phyloP scores from a whole-genome alignment of 345 rosid genomes.

The Acer negundo region DNA sequence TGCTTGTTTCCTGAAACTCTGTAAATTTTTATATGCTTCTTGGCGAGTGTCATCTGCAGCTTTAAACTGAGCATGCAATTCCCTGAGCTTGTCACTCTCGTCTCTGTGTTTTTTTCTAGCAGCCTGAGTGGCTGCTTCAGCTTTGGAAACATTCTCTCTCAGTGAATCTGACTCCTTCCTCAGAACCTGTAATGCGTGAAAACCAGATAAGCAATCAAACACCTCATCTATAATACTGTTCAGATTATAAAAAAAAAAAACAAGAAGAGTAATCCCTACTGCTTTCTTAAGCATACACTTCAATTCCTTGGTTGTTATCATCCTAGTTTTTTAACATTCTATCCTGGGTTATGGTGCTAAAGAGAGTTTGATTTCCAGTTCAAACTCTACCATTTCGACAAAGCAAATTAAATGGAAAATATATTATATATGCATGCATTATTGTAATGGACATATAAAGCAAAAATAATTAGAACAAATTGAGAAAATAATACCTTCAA shows the following conservation, averaged over 20 bases:
- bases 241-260: neutral
- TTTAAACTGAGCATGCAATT: constrained; percentile 46
- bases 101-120: constrained; percentile 52
- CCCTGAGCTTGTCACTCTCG: constrained; percentile 43
- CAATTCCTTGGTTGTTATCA: neutral
- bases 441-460: neutral
- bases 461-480: neutral
- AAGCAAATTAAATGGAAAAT: neutral
- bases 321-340: neutral
- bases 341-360: neutral
- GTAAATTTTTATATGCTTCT: constrained; percentile 60
- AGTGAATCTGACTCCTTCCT: constrained; percentile 70
- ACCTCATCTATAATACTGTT: neutral
- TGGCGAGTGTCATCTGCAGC: constrained; percentile 74
- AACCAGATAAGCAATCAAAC: constrained; percentile 20
- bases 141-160: constrained; percentile 53
- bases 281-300: neutral
- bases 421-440: neutral
- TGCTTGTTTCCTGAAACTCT: constrained; percentile 52
- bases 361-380: neutral
- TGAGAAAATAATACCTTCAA: constrained; percentile 58
- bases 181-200: constrained; percentile 46
- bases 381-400: neutral
- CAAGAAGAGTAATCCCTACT: neutral
- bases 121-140: constrained; percentile 57